A percentile compares a stretch with the other conserved stretches of the same genome.
Evolutionary conservation across 306 rosid species (phyloP).

Genomic region (Cajanus cajan): DNA sequence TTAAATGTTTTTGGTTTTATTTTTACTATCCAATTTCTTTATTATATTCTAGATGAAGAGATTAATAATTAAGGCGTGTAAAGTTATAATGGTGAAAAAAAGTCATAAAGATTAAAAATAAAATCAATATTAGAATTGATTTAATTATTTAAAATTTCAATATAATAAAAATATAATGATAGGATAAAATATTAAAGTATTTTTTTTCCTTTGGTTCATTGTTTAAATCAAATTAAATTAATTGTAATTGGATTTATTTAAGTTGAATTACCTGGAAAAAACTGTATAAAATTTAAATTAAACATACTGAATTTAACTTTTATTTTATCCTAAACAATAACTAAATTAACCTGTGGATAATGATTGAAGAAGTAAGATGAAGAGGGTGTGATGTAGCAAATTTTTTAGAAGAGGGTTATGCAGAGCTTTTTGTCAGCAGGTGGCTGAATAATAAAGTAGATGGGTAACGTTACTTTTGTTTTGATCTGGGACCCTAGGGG

Average conservation of each 20-base stretch:
- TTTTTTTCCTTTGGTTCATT: too few species aligned
- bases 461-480: constrained; percentile 28
- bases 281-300: too few species aligned
- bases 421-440: constrained; percentile 41
- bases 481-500: constrained; percentile 36
- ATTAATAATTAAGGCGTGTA: background rate
- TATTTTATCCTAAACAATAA: background rate
- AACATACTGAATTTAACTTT: background rate
- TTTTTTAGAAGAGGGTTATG: constrained; percentile 28
- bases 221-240: too few species aligned
- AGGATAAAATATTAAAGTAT: too few species aligned
- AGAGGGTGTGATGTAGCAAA: constrained; percentile 14
- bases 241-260: too few species aligned
- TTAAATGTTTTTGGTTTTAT: background rate
- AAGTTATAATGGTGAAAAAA: background rate
- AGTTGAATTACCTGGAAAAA: too few species aligned
- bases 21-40: background rate
- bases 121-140: background rate
- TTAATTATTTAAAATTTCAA: too few species aligned
- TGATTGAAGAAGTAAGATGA: background rate
- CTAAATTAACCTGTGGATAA: background rate
- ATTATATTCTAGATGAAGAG: background rate
- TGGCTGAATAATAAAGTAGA: constrained; percentile 35
- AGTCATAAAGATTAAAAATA: background rate
- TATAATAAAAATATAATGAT: too few species aligned